Percentiles rank a stretch among this genome's conserved stretches.
These are phyloP conservation scores for Cyberlindnera maritima DNA, from an alignment of 805 yeast genomes.

Conservation along the genomic window DNA sequence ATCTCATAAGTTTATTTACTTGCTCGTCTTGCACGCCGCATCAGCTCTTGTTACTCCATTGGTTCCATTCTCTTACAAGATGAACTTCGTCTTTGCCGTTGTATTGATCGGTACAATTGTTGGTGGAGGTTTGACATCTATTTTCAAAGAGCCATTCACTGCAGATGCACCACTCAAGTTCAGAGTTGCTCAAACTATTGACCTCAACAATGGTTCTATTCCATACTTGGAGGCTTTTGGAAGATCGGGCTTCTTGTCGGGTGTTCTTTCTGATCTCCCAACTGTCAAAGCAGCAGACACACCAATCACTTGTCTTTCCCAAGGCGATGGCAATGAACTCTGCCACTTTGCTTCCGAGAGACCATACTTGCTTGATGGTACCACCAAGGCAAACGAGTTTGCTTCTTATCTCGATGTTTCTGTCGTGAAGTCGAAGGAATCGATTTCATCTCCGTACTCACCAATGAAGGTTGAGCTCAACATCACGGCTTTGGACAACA, in stretches of 20 bases:
- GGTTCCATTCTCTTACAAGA: conserved; percentile 66
- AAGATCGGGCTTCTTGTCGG: conserved; percentile 44
- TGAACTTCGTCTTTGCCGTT: conserved; percentile 50
- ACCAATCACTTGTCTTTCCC: conserved; percentile 34
- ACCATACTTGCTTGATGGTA: conserved; percentile 45
- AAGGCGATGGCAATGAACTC: conserved; percentile 45
- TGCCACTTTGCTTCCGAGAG: conserved; percentile 52
- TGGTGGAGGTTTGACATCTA: conserved; percentile 37
- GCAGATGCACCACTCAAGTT: conserved; percentile 64
- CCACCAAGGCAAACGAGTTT: conserved; percentile 31
- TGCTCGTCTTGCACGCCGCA: conserved; percentile 34
- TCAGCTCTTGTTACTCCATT: conserved; percentile 46
- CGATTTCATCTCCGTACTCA: conserved; percentile 51
- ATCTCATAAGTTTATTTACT: conserved; percentile 40
- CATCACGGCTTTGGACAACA: conserved; percentile 56
- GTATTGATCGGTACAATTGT: conserved; percentile 38
- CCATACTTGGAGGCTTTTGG: conserved; percentile 48
- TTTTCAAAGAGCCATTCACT: conserved; percentile 57
- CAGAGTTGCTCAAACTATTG: conserved; percentile 62
- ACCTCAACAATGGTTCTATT: conserved; percentile 34
- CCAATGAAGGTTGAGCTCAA: conserved; percentile 63
- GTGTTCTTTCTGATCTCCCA: conserved; percentile 60
- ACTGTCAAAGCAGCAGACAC: conserved; percentile 42
- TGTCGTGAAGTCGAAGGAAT: conserved; percentile 39
- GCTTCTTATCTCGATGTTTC: conserved; percentile 48